Evolutionary conservation across 108 stramenopile species (phyloP), one percentile per base, ranked within the genome.

Genomic region (Asterionellopsis glacialis): DNA sequence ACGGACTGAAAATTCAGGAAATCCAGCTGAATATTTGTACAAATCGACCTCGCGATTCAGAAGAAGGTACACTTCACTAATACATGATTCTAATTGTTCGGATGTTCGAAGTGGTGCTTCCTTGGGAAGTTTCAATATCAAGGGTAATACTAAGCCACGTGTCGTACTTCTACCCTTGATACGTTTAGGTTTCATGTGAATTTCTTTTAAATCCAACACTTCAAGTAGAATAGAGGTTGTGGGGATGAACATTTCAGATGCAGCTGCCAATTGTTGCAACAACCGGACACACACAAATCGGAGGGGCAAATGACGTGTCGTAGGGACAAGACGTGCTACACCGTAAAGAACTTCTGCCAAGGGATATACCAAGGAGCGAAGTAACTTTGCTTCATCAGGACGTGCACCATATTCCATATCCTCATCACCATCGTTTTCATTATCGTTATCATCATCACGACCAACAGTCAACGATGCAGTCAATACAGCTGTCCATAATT

Each of bases 401-500:
- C 51, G 21, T 44, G 56, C 18, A 19, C 51, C 47, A 33, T 5
- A 7, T 51, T 40, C 60, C 48, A 73, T 74, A 52, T 84, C 79
- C 12, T 84, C 75, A 43, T 64, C 77, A 21, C 64, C 68, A 41
- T 57, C 69, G 26, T 62, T 75, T 12, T 72, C 65, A 7, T 5
- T 33, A n/a, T 38, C 59, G 42, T 70, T 74, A 51, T 84, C 78
- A 13, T 84, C 75, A 41, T 63, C 77, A 23, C 67, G 65, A 41
- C 56, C 71, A 21, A 62, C 78, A n/a, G 69, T 61, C 9, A 53
- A 51, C 61, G 41, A 48, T 23, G 89, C 85, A 44, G 83, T 72
- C 59, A 98, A 66, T 11, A 99, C 94, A 5, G 93, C 93, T 18
- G 88, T 84, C 97, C 97, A 99, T 14, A 98, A 55, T 47, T 94